A percentile compares a stretch with the other conserved stretches of the same genome.
Evolutionary conservation across 495 filamentous ascomycete species (phyloP).

Genomic region (Aeminium ludgeri): DNA sequence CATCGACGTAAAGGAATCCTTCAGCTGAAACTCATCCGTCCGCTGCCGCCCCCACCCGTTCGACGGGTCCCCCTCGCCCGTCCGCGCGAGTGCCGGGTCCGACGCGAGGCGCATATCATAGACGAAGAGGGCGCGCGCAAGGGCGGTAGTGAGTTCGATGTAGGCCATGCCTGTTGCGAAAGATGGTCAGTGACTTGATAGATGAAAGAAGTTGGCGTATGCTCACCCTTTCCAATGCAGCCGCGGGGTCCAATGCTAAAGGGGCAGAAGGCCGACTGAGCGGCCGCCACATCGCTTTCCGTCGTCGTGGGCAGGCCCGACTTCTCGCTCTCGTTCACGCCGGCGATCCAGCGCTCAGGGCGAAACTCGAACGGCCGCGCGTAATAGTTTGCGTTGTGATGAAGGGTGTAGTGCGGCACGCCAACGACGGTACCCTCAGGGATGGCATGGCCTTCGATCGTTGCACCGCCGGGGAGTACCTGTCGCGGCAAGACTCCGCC

Average conservation of each 20-base stretch:
- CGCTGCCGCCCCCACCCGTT: not conserved
- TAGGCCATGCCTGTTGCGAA: too few species aligned
- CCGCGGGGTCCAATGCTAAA: slow-evolving; percentile 40
- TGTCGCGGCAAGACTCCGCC: slow-evolving; percentile 40
- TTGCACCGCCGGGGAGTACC: slow-evolving; percentile 42
- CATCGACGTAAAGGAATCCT: not conserved
- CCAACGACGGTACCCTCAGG: slow-evolving; percentile 19
- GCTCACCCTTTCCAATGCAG: slow-evolving; percentile 36
- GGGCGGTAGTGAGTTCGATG: not conserved
- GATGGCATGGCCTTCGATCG: slow-evolving; percentile 31
- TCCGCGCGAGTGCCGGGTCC: not conserved
- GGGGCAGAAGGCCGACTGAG: slow-evolving; percentile 37
- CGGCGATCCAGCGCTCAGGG: slow-evolving; percentile 19
- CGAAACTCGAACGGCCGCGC: slow-evolving; percentile 13
- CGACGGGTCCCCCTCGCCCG: not conserved
- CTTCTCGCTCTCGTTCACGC: not conserved
- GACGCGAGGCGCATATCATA: slow-evolving; percentile 3
- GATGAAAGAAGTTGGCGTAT: too few species aligned
- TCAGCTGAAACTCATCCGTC: not conserved
- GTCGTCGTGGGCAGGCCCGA: not conserved
- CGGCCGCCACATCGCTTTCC: not conserved
- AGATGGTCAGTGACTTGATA: too few species aligned
- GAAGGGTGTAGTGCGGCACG: slow-evolving; percentile 16
- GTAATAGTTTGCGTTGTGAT: slow-evolving; percentile 20
- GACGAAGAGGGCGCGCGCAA: not conserved